phyloP scores from a whole-genome alignment of 2,329 filamentous ascomycete genomes.

The Penicillium italicum region DNA sequence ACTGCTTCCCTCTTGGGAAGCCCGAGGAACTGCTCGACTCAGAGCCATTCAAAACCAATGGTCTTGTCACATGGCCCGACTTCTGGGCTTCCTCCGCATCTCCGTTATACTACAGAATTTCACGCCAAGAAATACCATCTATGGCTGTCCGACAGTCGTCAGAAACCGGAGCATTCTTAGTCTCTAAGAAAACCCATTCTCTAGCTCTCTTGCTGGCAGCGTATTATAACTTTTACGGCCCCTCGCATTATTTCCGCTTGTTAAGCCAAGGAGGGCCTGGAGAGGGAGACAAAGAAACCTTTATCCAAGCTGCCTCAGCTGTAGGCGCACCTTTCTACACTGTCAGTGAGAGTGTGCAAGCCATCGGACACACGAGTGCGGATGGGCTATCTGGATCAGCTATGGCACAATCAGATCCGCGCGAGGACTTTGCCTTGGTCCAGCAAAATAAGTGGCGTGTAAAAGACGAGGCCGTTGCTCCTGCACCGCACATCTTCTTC shows the following conservation, averaged over 20 bases:
- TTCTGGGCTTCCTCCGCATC: slow-evolving; percentile 48
- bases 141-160: slow-evolving; percentile 37
- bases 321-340: slow-evolving; percentile 35
- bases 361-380: slow-evolving; percentile 32
- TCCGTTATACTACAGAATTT: slow-evolving; percentile 44
- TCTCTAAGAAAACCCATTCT: slow-evolving; percentile 37
- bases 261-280: slow-evolving; percentile 39
- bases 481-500: slow-evolving; percentile 37
- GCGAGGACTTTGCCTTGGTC: slow-evolving; percentile 35
- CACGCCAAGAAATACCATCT: slow-evolving; percentile 33
- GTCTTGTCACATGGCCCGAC: slow-evolving; percentile 58
- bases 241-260: slow-evolving; percentile 39
- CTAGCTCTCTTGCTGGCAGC: slow-evolving; percentile 35
- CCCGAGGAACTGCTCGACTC: slow-evolving; percentile 48
- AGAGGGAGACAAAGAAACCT: slow-evolving; percentile 42
- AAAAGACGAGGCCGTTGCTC: slow-evolving; percentile 30
- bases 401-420: slow-evolving; percentile 40
- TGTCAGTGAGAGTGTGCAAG: slow-evolving; percentile 36
- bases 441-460: slow-evolving; percentile 34
- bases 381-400: slow-evolving; percentile 34
- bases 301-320: slow-evolving; percentile 35
- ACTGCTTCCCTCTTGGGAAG: slow-evolving; percentile 51
- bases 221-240: slow-evolving; percentile 39
- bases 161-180: slow-evolving; percentile 36
- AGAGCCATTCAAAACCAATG: slow-evolving; percentile 51